A percentile compares a stretch with the other conserved stretches of the same genome.
phyloP scores from a whole-genome alignment of 2,329 filamentous ascomycete genomes.

The Phoma sp. region DNA sequence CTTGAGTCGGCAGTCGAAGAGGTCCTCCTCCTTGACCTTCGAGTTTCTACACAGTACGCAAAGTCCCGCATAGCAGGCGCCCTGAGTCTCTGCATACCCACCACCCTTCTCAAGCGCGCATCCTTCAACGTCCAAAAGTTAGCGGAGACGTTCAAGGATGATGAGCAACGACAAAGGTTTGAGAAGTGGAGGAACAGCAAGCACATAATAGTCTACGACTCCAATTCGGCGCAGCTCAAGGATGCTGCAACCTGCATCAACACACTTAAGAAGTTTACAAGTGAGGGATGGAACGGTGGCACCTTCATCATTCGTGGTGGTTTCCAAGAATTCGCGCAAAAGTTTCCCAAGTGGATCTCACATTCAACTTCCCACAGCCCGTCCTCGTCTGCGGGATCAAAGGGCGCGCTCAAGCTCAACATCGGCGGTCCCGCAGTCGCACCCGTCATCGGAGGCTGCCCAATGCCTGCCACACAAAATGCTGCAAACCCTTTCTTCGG shows the following conservation, averaged over 20 bases:
- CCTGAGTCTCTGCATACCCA: slow-evolving; percentile 92
- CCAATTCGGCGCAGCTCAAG: slow-evolving; percentile 74
- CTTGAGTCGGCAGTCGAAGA: slow-evolving; percentile 56
- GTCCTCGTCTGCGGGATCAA: slow-evolving; percentile 29
- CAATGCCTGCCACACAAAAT: slow-evolving; percentile 73
- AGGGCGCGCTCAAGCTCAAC: slow-evolving; percentile 32
- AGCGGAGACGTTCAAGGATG: slow-evolving; percentile 80
- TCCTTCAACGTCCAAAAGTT: slow-evolving; percentile 91
- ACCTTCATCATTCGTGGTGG: slow-evolving; percentile 81
- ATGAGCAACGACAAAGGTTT: slow-evolving; percentile 74
- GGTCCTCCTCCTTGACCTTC: slow-evolving; percentile 80
- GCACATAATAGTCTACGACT: slow-evolving; percentile 87
- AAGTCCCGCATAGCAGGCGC: slow-evolving; percentile 78
- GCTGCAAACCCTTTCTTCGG: slow-evolving; percentile 88
- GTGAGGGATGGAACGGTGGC: slow-evolving; percentile 78
- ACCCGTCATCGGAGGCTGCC: slow-evolving; percentile 88
- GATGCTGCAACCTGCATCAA: slow-evolving; percentile 83
- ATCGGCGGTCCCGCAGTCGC: slow-evolving; percentile 60
- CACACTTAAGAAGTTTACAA: slow-evolving; percentile 90
- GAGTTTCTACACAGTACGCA: slow-evolving; percentile 83
- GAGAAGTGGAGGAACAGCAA: slow-evolving; percentile 75
- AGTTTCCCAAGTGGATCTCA: slow-evolving; percentile 67
- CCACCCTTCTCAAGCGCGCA: slow-evolving; percentile 86
- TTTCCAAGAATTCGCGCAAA: slow-evolving; percentile 73
- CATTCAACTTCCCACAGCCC: slow-evolving; percentile 47